Evolutionary conservation across 257 asterid species (phyloP).

Genomic region (Solanum sitiens): DNA sequence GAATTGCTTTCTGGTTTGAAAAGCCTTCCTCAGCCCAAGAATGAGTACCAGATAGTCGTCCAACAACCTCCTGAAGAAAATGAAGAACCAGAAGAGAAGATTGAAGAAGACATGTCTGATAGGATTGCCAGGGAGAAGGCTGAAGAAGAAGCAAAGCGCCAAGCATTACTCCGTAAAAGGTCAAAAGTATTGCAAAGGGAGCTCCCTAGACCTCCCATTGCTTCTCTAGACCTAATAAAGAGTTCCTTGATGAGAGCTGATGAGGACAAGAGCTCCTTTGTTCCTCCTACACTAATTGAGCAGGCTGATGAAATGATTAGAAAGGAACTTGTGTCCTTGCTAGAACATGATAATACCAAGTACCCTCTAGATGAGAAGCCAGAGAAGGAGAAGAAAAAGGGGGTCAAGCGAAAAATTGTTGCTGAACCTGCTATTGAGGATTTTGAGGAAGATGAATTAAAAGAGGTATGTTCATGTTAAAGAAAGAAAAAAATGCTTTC

Average conservation of each 20-base stretch:
- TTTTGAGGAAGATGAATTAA: constrained; percentile 72
- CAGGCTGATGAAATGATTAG: constrained; percentile 90
- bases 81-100: constrained; percentile 92
- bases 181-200: constrained; percentile 94
- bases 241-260: constrained; percentile 58
- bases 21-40: constrained; percentile 87
- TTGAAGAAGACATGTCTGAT: constrained; percentile 99
- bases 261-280: constrained; percentile 91
- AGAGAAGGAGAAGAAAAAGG: constrained; percentile 78
- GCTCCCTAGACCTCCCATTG: constrained; percentile 92
- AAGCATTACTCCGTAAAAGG: constrained; percentile 74
- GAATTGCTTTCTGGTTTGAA: constrained; percentile 55
- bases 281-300: constrained; percentile 84
- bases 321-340: constrained; percentile 72
- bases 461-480: constrained; percentile 45
- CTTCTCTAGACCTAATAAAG: constrained; percentile 67
- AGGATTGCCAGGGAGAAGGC: constrained; percentile 89
- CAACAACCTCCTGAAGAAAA: constrained; percentile 66
- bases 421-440: constrained; percentile 60
- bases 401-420: constrained; percentile 43
- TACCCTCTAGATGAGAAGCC: constrained; percentile 75
- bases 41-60: constrained; percentile 76
- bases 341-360: constrained; percentile 87
- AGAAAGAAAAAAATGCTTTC: not conserved
- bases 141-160: constrained; percentile 83